Evolutionary conservation across 176 grass and related monocot species (phyloP).

Genomic region (Musa troglodytarum): DNA sequence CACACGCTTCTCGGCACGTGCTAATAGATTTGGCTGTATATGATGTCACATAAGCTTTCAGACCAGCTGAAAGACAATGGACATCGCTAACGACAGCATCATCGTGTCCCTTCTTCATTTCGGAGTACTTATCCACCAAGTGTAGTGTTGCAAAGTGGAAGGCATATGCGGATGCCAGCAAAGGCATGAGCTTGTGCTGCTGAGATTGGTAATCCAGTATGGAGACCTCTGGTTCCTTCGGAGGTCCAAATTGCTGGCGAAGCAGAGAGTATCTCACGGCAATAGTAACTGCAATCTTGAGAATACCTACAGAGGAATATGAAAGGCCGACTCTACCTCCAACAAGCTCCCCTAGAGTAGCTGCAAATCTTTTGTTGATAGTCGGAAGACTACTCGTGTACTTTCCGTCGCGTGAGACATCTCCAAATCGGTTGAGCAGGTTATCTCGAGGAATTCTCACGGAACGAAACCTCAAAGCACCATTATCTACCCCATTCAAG

Average conservation of each 20-base stretch:
- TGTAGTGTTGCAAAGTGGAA: conserved; percentile 74
- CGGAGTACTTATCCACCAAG: conserved; percentile 70
- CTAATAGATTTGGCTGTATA: conserved; percentile 88
- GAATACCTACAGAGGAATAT: conserved; percentile 67
- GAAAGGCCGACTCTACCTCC: conserved; percentile 81
- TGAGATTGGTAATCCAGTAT: conserved; percentile 96
- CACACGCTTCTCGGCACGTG: conserved; percentile 76
- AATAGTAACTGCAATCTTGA: conserved; percentile 85
- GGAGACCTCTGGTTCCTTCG: conserved; percentile 74
- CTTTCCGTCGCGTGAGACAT: conserved; percentile 82
- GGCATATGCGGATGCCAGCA: conserved; percentile 82
- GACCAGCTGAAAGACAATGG: conserved; percentile 80
- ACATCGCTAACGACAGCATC: conserved; percentile 72
- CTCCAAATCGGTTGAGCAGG: conserved; percentile 93
- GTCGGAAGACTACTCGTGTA: conserved; percentile 87
- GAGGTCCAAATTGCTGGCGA: conserved; percentile 91
- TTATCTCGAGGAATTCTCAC: conserved; percentile 90
- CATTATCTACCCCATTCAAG: conserved; percentile 96
- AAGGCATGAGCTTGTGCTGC: conserved; percentile 92
- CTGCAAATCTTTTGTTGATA: conserved; percentile 88
- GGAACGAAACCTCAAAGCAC: conserved; percentile 64
- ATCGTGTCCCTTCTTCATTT: conserved; percentile 91
- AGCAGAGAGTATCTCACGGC: conserved; percentile 84
- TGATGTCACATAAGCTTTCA: conserved; percentile 95
- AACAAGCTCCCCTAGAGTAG: conserved; percentile 89